phyloP scores from a whole-genome alignment of 495 filamentous ascomycete genomes.

The Lasiosphaeris hirsuta region DNA sequence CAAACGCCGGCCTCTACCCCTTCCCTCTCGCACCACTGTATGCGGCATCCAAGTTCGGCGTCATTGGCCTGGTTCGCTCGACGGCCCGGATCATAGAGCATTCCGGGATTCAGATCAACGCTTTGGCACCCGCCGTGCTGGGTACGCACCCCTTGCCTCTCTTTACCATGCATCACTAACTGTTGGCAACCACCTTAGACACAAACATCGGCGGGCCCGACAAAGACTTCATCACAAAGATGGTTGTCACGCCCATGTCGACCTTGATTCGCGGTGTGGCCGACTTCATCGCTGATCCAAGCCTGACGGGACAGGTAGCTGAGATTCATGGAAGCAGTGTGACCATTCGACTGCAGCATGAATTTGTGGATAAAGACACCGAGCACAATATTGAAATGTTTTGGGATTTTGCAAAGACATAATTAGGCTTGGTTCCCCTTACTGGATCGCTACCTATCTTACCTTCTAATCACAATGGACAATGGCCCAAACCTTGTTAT shows the following conservation, averaged over 20 bases:
- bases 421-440: slow-evolving; percentile 7
- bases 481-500: no score
- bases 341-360: slow-evolving; percentile 46
- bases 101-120: slow-evolving; percentile 52
- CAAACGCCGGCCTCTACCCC: slow-evolving; percentile 54
- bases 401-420: slow-evolving; percentile 44
- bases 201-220: slow-evolving; percentile 47
- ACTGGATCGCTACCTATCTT: no score
- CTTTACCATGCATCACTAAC: slow-evolving; percentile 2
- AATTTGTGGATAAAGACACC: slow-evolving; percentile 51
- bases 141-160: slow-evolving; percentile 10
- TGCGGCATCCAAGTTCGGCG: slow-evolving; percentile 47
- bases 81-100: slow-evolving; percentile 36
- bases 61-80: slow-evolving; percentile 52
- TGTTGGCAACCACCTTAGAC: slow-evolving; percentile 32
- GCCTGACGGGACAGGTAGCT: slow-evolving; percentile 44
- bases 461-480: no score
- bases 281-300: slow-evolving; percentile 39
- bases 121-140: slow-evolving; percentile 51
- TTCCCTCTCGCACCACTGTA: slow-evolving; percentile 57
- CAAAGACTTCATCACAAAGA: slow-evolving; percentile 44
- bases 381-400: slow-evolving; percentile 49
- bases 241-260: slow-evolving; percentile 53
- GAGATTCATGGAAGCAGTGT: slow-evolving; percentile 56
- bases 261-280: slow-evolving; percentile 46